Evolutionary conservation across 2,329 filamentous ascomycete genomes (phyloP), one percentile per base, ranked within the genome.

Genomic region (Shiraia bambusicola): DNA sequence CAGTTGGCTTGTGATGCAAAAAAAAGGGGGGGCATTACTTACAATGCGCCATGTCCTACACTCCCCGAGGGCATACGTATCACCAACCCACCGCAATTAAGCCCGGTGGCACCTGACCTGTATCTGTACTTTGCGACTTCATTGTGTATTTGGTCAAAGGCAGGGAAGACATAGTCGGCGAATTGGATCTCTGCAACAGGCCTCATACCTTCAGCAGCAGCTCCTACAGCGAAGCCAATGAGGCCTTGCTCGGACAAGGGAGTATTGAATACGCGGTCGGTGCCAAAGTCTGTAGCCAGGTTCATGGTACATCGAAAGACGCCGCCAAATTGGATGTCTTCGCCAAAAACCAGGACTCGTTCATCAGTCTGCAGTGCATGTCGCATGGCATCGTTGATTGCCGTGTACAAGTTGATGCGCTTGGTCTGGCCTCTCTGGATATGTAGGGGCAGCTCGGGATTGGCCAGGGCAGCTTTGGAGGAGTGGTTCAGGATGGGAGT

Each of bases 291-390:
- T 49, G 90, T 87, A 24, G 89, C 83, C 12, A 98, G 78, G 57
- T 91, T 88, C 83, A 93, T 92, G 24, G 88, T 92, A 71, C 90
- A 96, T 42, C 93, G 81, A 64, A 98, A 98, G 12, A 98, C 93
- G 39, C 93, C 93, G 29, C 93, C 93, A 58, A 98, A 98, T 11
- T 93, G 88, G 6, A 98, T 90, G 65, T 98, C 93, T 70, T 98
- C 93, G 29, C 93, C 93, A 60, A 98, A 98, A 8, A 98, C 78
- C 42, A 97, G 74, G 15, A 95, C 89, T 13, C 85, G 83, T 51
- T 95, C 88, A 58, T 96, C 91, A 26, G 85, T 81, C 12, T 86
- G 81, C 19, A 98, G 78, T 16, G 92, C 88, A 45, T 86, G 87
- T 15, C 87, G 81, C 15, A 98, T 77, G 9, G 92, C 91, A 52